Percentiles rank a stretch among this genome's conserved stretches.
phyloP scores from a whole-genome alignment of 495 filamentous ascomycete species.

The Penicillium atrosanguineum region DNA sequence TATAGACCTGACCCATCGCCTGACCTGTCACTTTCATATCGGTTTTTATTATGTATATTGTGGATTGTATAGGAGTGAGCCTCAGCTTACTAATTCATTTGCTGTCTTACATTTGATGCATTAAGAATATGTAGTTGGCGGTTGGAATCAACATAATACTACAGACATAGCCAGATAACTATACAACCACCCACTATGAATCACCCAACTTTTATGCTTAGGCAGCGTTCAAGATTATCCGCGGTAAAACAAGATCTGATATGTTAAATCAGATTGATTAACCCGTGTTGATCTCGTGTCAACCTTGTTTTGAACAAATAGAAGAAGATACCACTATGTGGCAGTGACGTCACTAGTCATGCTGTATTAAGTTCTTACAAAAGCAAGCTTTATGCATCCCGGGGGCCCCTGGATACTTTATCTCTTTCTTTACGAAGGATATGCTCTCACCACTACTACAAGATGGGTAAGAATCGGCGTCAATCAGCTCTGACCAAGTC shows the following conservation, averaged over 20 bases:
- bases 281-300: not conserved
- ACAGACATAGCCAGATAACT: too few species aligned
- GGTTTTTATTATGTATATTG: too few species aligned
- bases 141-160: too few species aligned
- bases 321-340: not conserved
- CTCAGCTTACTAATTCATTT: too few species aligned
- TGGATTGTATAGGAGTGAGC: too few species aligned
- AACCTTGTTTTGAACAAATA: not conserved
- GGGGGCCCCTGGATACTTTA: not conserved
- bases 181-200: not conserved
- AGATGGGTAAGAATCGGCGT: conserved; percentile 30
- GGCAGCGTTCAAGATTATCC: too few species aligned
- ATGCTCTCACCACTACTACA: not conserved
- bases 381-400: conserved; percentile 8
- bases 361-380: not conserved
- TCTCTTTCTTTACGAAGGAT: not conserved
- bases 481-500: conserved; percentile 32
- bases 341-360: conserved; percentile 21
- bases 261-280: not conserved
- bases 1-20: conserved; percentile 1
- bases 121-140: too few species aligned
- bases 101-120: too few species aligned
- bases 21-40: too few species aligned
- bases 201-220: too few species aligned
- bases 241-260: not conserved